A percentile compares a stretch with the other conserved stretches of the same genome.
Evolutionary conservation across 1,139 yeast species (phyloP).

Genomic region (Protomyces gravidus): DNA sequence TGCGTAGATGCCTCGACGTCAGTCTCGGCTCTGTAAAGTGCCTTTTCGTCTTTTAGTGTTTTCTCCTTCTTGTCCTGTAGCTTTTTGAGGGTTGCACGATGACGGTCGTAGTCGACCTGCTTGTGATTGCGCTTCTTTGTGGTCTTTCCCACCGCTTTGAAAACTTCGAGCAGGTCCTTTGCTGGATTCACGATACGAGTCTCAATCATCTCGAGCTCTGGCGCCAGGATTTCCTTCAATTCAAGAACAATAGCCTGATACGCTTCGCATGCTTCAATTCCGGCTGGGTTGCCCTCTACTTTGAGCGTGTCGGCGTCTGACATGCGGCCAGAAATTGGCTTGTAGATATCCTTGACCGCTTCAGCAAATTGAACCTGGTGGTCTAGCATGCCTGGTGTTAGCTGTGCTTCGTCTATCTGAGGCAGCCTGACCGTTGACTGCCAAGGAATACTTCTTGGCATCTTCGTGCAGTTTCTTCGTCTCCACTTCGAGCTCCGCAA

Average conservation of each 20-base stretch:
- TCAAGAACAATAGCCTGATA: slow-evolving; percentile 83
- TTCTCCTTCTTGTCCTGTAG: slow-evolving; percentile 77
- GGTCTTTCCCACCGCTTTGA: slow-evolving; percentile 82
- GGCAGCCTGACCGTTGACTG: slow-evolving; percentile 63
- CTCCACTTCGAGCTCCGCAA: slow-evolving; percentile 83
- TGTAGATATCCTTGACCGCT: slow-evolving; percentile 91
- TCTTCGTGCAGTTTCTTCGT: slow-evolving; percentile 87
- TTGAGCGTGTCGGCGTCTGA: slow-evolving; percentile 80
- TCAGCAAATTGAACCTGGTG: slow-evolving; percentile 90
- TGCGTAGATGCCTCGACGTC: slow-evolving; percentile 87
- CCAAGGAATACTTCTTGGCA: slow-evolving; percentile 78
- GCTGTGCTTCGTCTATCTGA: background rate
- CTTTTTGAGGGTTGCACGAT: slow-evolving; percentile 62
- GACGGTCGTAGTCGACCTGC: slow-evolving; percentile 89
- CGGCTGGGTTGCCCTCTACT: slow-evolving; percentile 94
- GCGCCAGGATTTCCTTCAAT: slow-evolving; percentile 76
- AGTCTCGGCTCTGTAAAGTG: slow-evolving; percentile 79
- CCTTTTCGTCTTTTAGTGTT: slow-evolving; percentile 84
- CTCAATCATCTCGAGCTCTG: slow-evolving; percentile 89
- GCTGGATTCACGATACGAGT: slow-evolving; percentile 87
- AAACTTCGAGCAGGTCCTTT: slow-evolving; percentile 77
- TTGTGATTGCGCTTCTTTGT: slow-evolving; percentile 93
- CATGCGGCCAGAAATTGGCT: slow-evolving; percentile 88
- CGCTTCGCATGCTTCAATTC: slow-evolving; percentile 88
- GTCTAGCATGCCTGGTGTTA: slow-evolving; percentile 54